A percentile compares a stretch with the other conserved stretches of the same genome.
Evolutionary conservation across 371 early-diverging fungal species (phyloP).

Genomic region (Rhizomucor miehei): DNA sequence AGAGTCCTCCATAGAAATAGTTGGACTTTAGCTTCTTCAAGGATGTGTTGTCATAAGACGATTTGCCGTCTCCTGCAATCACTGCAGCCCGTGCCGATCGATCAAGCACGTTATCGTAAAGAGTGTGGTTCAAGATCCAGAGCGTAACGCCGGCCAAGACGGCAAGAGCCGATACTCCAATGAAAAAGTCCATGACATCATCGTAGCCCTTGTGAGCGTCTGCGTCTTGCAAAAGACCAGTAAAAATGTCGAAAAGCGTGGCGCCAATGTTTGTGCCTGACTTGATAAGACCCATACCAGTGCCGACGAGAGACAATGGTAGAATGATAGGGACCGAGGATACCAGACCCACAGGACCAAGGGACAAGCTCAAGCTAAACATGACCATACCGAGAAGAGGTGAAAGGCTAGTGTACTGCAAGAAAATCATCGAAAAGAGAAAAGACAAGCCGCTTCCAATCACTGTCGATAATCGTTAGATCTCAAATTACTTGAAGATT

Average conservation of each 20-base stretch:
- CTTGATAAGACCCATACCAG: constrained; percentile 71
- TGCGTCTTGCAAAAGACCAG: constrained; percentile 63
- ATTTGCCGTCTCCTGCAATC: constrained; percentile 4
- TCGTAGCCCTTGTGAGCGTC: constrained; percentile 45
- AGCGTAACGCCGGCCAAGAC: constrained; percentile 39
- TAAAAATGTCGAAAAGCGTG: constrained; percentile 62
- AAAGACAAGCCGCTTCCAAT: constrained; percentile 49
- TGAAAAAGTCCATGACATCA: constrained; percentile 56
- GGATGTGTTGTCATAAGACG: neutral
- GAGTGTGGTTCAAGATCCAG: constrained; percentile 35
- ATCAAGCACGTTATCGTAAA: constrained; percentile 48
- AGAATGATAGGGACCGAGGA: constrained; percentile 66
- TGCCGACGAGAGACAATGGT: constrained; percentile 57
- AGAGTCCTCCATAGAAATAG: constrained; percentile 48
- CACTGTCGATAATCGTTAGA: constrained; percentile 19
- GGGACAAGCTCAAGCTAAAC: constrained; percentile 62
- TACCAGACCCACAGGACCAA: constrained; percentile 67
- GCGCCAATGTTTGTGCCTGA: constrained; percentile 63
- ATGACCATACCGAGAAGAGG: constrained; percentile 61
- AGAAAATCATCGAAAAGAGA: constrained; percentile 40
- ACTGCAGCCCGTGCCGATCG: constrained; percentile 17
- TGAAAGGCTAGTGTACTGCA: constrained; percentile 50
- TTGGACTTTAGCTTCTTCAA: constrained; percentile 26
- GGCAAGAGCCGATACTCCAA: constrained; percentile 39
- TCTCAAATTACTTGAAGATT: neutral